phyloP scores from a whole-genome alignment of 129 eudicot species.

The Pseudognaphalium luteoalbum region DNA sequence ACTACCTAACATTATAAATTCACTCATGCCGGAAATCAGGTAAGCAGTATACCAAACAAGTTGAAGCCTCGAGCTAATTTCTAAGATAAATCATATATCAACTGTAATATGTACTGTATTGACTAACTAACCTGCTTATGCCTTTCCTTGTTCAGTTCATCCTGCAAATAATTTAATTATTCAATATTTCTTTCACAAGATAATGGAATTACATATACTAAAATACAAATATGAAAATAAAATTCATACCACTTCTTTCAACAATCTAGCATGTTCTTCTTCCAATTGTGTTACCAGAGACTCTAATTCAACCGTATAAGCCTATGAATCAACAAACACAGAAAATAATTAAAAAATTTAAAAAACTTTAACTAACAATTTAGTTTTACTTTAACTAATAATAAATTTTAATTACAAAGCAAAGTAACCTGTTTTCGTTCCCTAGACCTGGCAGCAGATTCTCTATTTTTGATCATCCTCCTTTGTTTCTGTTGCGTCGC shows the following conservation, averaged over 20 bases:
- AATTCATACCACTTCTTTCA: conserved; percentile 67
- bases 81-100: conserved; percentile 3
- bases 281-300: conserved; percentile 72
- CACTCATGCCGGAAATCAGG: conserved; percentile 2
- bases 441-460: conserved; percentile 84
- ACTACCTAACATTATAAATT: background rate
- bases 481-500: conserved; percentile 93
- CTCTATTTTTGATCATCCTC: conserved; percentile 84
- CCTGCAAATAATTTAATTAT: conserved; percentile 46
- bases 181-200: background rate
- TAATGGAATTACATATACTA: background rate
- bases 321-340: conserved; percentile 29
- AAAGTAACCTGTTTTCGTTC: conserved; percentile 71
- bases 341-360: conserved; percentile 1
- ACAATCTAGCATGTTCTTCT: conserved; percentile 75
- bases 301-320: conserved; percentile 82
- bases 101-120: conserved; percentile 14
- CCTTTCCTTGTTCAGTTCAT: conserved; percentile 60
- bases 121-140: conserved; percentile 58
- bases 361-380: background rate
- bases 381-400: background rate
- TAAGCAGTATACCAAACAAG: background rate
- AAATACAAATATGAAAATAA: background rate
- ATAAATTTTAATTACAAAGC: background rate
- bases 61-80: background rate